Evolutionary conservation across 352 stramenopile species (phyloP).

Genomic region (Phytopythium vexans): DNA sequence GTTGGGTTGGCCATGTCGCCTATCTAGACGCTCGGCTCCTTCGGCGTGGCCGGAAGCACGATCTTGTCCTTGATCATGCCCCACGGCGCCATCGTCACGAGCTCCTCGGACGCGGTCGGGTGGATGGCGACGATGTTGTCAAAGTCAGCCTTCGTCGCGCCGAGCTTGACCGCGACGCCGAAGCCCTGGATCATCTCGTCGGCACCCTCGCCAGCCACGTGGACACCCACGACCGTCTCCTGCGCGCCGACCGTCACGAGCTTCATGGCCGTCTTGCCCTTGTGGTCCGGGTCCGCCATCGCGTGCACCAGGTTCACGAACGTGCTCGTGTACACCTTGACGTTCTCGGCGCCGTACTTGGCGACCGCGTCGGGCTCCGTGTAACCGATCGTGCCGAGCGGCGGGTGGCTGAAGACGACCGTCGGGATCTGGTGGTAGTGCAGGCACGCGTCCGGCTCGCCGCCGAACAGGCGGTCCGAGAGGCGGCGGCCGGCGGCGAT

Average conservation of each 20-base stretch:
- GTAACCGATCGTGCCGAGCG: conserved; percentile 94
- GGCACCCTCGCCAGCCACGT: conserved; percentile 91
- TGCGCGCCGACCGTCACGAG: conserved; percentile 82
- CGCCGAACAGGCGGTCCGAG: conserved; percentile 90
- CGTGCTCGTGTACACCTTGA: conserved; percentile 95
- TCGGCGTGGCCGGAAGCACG: conserved; percentile 38
- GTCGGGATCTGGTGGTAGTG: conserved; percentile 95
- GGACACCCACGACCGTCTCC: conserved; percentile 94
- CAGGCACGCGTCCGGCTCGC: conserved; percentile 64
- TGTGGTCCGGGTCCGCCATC: conserved; percentile 87
- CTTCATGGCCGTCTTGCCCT: conserved; percentile 94
- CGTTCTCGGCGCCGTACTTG: conserved; percentile 91
- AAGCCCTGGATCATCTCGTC: conserved; percentile 99
- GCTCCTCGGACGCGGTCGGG: conserved; percentile 94
- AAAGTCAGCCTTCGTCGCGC: conserved; percentile 96
- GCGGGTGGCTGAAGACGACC: conserved; percentile 96
- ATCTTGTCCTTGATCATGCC: conserved; percentile 83
- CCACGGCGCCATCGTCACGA: conserved; percentile 93
- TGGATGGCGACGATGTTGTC: conserved; percentile 95
- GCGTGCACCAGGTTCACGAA: conserved; percentile 96
- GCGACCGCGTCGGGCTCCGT: conserved; percentile 91
- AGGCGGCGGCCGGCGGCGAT: conserved; percentile 87
- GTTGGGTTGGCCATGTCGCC: conserved; percentile 4
- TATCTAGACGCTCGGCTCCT: conserved; percentile 14
- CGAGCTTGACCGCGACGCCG: conserved; percentile 97